phyloP scores from a whole-genome alignment of 2,329 filamentous ascomycete species.

The Aspergillus ochraceus region DNA sequence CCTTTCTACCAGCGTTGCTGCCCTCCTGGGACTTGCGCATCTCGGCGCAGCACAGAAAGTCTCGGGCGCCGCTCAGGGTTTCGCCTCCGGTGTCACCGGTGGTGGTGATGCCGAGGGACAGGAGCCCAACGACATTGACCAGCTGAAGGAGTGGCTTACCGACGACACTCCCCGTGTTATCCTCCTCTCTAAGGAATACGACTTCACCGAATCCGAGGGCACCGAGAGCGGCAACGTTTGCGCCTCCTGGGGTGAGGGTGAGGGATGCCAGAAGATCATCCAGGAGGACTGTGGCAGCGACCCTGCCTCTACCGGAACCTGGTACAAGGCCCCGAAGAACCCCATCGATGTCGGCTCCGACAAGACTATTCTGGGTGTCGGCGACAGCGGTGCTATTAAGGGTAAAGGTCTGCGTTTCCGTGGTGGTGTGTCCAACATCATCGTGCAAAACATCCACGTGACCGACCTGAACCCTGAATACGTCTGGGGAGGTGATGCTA shows the following conservation, averaged over 20 bases:
- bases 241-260: conserved; percentile 26
- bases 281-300: conserved; percentile 56
- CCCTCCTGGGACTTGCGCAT: background rate
- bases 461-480: conserved; percentile 54
- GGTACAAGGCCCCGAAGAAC: conserved; percentile 52
- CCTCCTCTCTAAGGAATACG: conserved; percentile 53
- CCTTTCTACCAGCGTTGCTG: background rate
- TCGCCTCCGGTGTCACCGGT: conserved; percentile 56
- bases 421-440: conserved; percentile 52
- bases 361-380: conserved; percentile 57
- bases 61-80: conserved; percentile 40
- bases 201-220: conserved; percentile 18
- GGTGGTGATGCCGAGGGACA: conserved; percentile 55
- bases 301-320: conserved; percentile 40
- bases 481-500: conserved; percentile 59
- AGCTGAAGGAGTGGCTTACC: conserved; percentile 58
- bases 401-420: conserved; percentile 54
- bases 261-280: conserved; percentile 54
- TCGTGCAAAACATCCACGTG: conserved; percentile 58
- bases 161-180: conserved; percentile 57
- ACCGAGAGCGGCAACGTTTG: conserved; percentile 24
- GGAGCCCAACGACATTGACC: conserved; percentile 51
- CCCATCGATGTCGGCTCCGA: conserved; percentile 54
- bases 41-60: conserved; percentile 14
- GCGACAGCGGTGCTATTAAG: conserved; percentile 53